phyloP scores from a whole-genome alignment of 2,329 filamentous ascomycete genomes.

The Aspergillus eucalypticola region DNA sequence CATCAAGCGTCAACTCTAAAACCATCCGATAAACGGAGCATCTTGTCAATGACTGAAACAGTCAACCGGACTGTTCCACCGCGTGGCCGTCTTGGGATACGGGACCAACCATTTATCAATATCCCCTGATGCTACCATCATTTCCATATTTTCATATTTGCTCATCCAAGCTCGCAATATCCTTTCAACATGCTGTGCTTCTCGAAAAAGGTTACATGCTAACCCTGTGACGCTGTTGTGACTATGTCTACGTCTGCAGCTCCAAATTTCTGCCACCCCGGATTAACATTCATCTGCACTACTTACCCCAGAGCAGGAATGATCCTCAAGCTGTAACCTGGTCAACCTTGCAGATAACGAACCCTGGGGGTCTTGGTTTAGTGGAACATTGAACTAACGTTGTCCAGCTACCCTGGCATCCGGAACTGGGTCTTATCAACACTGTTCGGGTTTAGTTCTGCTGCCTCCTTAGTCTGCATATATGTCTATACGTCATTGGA shows the following conservation, averaged over 20 bases:
- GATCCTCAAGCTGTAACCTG: background rate
- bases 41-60: background rate
- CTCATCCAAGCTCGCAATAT: background rate
- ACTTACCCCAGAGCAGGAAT: background rate
- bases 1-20: conserved; percentile 9
- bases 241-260: background rate
- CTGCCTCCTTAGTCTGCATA: background rate
- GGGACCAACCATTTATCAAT: background rate
- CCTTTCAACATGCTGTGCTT: background rate
- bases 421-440: background rate
- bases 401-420: background rate
- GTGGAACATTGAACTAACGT: background rate
- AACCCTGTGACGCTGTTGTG: background rate
- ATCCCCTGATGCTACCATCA: background rate
- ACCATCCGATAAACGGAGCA: background rate
- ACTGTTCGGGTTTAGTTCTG: background rate
- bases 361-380: background rate
- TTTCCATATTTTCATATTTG: background rate
- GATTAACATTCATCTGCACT: background rate
- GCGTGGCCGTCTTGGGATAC: background rate
- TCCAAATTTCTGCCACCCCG: background rate
- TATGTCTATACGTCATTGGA: background rate
- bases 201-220: background rate
- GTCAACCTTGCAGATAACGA: background rate
- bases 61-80: background rate